phyloP scores from a whole-genome alignment of 2,329 filamentous ascomycete genomes.

The Aspergillus uvarum region DNA sequence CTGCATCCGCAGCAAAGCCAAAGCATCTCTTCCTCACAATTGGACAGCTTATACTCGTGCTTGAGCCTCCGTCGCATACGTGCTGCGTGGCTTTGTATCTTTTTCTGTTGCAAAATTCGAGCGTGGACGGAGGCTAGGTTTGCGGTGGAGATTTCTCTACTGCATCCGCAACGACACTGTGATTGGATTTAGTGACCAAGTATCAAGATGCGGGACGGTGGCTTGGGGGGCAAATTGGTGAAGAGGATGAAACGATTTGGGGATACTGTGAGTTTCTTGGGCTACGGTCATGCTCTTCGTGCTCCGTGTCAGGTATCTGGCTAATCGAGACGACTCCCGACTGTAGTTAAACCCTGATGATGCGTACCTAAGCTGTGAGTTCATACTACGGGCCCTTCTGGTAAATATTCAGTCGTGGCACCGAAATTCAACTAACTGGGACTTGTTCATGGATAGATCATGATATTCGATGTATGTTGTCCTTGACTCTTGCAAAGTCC shows the following conservation, averaged over 20 bases:
- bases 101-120: not conserved
- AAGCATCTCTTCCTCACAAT: not conserved
- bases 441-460: slow-evolving; percentile 50
- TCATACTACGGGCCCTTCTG: not conserved
- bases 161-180: not conserved
- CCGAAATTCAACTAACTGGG: slow-evolving; percentile 13
- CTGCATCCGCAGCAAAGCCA: not conserved
- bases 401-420: not conserved
- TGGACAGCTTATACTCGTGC: not conserved
- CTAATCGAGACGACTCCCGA: slow-evolving; percentile 18
- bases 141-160: not conserved
- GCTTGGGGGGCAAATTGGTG: slow-evolving; percentile 32
- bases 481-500: not conserved
- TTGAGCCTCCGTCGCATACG: not conserved
- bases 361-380: slow-evolving; percentile 69
- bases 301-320: slow-evolving; percentile 1
- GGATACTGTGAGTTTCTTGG: slow-evolving; percentile 34
- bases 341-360: slow-evolving; percentile 59
- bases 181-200: not conserved
- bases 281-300: not conserved
- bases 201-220: slow-evolving; percentile 27
- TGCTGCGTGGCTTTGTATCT: not conserved
- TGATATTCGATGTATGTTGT: slow-evolving; percentile 61
- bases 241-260: slow-evolving; percentile 39
- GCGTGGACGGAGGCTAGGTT: not conserved